Evolutionary conservation across 768 basidiomycete species (phyloP), one percentile per base, ranked within the genome.

Genomic region (Kwoniella bestiolae): DNA sequence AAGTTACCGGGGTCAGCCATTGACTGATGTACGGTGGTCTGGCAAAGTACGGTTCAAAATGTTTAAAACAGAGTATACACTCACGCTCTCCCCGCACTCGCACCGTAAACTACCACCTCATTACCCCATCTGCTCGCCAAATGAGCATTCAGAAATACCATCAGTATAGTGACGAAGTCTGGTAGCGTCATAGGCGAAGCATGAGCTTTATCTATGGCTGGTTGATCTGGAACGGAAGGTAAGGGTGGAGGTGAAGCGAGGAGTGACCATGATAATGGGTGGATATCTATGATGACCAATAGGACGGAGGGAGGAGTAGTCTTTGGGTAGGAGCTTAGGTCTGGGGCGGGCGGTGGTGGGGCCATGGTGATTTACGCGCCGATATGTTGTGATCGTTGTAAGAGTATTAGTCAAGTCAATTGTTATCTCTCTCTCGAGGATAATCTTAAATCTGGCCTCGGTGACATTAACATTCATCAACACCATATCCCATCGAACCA

Each of bases 141-240:
- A 82, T 98, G 94, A 3, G 93, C 87, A 76, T 99, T 98, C 75
- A 95, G 84, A 75, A 97, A 95, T 31, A 91, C 89, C 63, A 97
- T 86, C 28, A 96, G 83, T 73, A 93, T 91, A 2, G 91, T 87
- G 50, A 97, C 84, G 78, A 97, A 96, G 1, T 85, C 72, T 21
- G 86, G 82, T 47, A 97, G 85, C 1, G 88, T 79, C 12, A 97
- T 82, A 0, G 87, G 84, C 38, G 82, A 74, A 3, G 85, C 73
- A 3, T 60, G 66, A 7, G 65, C 70, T 52, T 56, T 64, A 32
- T 68, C 64, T 41, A 72, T 52, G 7, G 50, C 28, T 14, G 55
- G 53, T 32, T 55, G 62, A 26, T 50, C 45, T 8, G 56, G 67
- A 32, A 49, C 47, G 29, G 58, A 50, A 26, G 59, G 56, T 31